Conservation (phyloP, 257 asterid genomes). For the Oldenlandia corymbosa region DNA sequence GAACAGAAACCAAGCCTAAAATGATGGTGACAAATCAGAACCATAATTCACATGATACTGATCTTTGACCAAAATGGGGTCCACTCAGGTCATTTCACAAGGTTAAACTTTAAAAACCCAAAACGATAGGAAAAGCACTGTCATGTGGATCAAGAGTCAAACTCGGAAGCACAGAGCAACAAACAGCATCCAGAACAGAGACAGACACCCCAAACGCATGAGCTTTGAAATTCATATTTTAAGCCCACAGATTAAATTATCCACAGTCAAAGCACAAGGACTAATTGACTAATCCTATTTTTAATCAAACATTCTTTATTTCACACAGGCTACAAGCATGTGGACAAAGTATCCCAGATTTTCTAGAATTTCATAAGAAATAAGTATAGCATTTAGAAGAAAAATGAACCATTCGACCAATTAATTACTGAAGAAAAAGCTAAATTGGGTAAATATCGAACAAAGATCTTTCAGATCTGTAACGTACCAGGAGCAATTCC, state of each 20-base stretch:
- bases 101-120: too few species aligned
- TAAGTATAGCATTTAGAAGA: too few species aligned
- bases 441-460: background rate
- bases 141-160: slow-evolving; percentile 12
- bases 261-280: too few species aligned
- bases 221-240: background rate
- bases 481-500: slow-evolving; percentile 65
- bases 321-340: too few species aligned
- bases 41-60: background rate
- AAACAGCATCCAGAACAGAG: background rate
- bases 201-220: background rate
- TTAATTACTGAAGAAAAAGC: background rate
- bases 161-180: background rate
- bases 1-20: background rate
- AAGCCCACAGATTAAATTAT: background rate
- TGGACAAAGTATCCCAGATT: too few species aligned
- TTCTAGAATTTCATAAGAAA: background rate
- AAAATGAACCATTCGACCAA: background rate
- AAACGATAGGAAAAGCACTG: background rate
- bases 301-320: background rate
- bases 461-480: slow-evolving; percentile 19
- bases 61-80: slow-evolving; percentile 4
- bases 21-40: background rate
- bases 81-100: background rate
- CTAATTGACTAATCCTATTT: background rate